Evolutionary conservation across 164 flowering plant species (phyloP), one percentile per base, ranked within the genome.

Genomic region (Aristolochia californica): DNA sequence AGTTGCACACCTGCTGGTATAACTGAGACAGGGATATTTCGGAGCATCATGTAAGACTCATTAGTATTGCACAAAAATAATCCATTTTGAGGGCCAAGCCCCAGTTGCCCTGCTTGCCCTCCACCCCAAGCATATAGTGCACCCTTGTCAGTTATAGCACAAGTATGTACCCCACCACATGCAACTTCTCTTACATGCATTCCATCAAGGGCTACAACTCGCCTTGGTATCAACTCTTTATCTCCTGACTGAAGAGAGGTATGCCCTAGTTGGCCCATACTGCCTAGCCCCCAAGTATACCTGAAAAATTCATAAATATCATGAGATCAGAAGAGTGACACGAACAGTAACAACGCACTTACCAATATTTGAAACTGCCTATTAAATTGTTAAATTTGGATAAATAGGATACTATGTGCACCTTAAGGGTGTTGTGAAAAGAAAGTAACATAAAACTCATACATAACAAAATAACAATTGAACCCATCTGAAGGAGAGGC

Each of bases 101-200:
- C 99, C 55, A 93, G 63, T 62, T 93, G 99, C 52, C 97, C 99
- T 7, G 78, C 80, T 65, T 81, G 96, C 64, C 87, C 86, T 64
- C 96, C 87, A 62, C 99, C 99, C 99, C 97, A 89, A 62, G 90
- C 91, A 80, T 93, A 89, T 56, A 93, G 82, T 53, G 95, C 90
- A 60, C 99, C 99, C 52, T 80, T 77, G 8, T 55, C 62, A 51
- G 96, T 83, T 58, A 87, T 47, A 62, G 88, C 90, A 70, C 99
- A 89, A 13, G 96, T 87, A 72, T 93, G 99, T 23, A 93, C 87
- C 53, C 97, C 99, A 57, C 99, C 99, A 68, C 97, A 93, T 45
- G 97, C 82, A 65, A 93, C 72, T 56, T 78, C 81, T 62, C 73
- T 80, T 13, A 83, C 70, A n/a, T 44, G 45, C 61, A 80, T 73